Percentiles rank a stretch among this genome's conserved stretches.
Conservation (phyloP, 2,329 filamentous ascomycete genomes). For the Nemania bipapillata region DNA sequence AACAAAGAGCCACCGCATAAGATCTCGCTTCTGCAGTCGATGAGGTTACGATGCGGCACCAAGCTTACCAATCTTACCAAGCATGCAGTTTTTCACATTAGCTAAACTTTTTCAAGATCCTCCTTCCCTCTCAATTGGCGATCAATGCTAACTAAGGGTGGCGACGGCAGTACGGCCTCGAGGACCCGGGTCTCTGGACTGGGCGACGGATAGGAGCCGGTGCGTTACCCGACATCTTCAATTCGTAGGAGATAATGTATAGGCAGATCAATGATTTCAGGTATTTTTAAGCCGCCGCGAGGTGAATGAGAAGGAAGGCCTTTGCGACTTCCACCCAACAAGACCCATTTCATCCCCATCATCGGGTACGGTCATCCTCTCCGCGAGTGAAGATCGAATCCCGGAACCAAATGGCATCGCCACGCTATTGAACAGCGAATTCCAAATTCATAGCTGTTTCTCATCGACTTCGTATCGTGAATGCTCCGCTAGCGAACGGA, state of each 20-base stretch:
- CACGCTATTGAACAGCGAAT: background rate
- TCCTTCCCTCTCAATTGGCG: background rate
- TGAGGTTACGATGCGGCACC: background rate
- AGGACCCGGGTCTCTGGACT: background rate
- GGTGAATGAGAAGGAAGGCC: background rate
- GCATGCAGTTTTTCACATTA: background rate
- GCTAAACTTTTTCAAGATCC: background rate
- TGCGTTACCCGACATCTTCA: background rate
- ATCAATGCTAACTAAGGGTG: background rate
- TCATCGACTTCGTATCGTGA: no score
- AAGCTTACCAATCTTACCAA: background rate
- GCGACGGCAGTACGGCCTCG: background rate
- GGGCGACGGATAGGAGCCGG: background rate
- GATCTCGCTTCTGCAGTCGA: background rate
- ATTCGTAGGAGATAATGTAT: background rate
- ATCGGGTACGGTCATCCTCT: no score
- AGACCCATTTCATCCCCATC: no score
- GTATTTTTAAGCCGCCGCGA: no score
- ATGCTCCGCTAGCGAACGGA: no score
- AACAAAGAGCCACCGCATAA: background rate
- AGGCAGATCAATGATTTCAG: background rate
- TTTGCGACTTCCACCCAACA: no score
- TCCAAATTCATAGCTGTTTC: background rate
- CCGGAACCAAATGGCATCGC: no score
- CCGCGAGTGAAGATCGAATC: no score